Evolutionary conservation across 2,329 filamentous ascomycete genomes (phyloP).

Genomic region (Lachnellula cervina): DNA sequence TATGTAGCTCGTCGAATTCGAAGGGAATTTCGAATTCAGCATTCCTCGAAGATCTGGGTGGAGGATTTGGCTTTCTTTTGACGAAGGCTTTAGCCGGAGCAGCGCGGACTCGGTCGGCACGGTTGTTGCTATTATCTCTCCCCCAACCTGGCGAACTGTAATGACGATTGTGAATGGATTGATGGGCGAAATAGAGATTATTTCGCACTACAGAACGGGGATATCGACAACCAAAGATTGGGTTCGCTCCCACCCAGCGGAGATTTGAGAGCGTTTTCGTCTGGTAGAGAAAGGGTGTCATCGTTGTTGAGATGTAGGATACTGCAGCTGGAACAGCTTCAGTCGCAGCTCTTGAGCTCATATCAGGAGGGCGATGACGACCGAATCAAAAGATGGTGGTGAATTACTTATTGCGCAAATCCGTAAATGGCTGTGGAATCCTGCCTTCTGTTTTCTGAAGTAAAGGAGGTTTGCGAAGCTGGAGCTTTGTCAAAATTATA

Average conservation of each 20-base stretch:
- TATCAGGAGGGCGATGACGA: background rate
- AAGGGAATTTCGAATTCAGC: background rate
- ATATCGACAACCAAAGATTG: constrained; percentile 27
- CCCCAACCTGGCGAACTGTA: background rate
- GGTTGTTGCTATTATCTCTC: no score
- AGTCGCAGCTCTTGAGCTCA: constrained; percentile 8
- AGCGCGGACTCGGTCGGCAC: background rate
- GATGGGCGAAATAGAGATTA: background rate
- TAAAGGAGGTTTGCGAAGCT: background rate
- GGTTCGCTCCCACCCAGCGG: constrained; percentile 18
- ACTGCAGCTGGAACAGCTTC: constrained; percentile 7
- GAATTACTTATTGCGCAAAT: background rate
- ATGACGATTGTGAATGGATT: background rate
- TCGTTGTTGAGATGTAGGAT: constrained; percentile 28
- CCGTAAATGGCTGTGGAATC: background rate
- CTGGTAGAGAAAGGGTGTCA: constrained; percentile 68
- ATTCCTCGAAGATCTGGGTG: background rate
- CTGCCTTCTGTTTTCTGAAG: background rate
- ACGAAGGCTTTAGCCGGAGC: background rate
- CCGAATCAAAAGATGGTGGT: background rate
- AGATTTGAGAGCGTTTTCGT: constrained; percentile 53
- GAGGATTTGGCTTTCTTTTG: background rate
- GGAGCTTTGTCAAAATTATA: background rate
- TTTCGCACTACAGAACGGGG: background rate
- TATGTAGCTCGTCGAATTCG: background rate